phyloP scores from a whole-genome alignment of 2,329 filamentous ascomycete species.

The Aspergillus sp. region DNA sequence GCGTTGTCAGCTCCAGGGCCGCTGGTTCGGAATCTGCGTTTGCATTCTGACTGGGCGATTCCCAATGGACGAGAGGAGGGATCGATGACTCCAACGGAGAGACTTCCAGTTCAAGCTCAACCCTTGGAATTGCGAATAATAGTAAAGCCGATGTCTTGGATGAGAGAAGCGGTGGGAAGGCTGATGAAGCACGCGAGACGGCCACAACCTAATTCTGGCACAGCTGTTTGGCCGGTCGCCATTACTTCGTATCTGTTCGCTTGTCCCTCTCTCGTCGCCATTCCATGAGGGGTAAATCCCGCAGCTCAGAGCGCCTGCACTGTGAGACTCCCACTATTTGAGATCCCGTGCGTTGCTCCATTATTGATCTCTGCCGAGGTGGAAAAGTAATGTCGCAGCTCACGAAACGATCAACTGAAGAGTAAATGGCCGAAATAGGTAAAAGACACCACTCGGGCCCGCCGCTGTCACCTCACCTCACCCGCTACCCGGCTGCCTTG shows the following conservation, averaged over 20 bases:
- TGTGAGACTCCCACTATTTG: not conserved
- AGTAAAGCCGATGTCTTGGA: not conserved
- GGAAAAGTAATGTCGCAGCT: not conserved
- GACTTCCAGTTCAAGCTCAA: not conserved
- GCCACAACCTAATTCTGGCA: constrained; percentile 14
- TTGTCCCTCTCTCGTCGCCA: constrained; percentile 3
- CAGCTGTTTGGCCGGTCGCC: not conserved
- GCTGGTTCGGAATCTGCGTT: constrained; percentile 12
- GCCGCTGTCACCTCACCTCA: not conserved
- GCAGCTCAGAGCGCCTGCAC: not conserved
- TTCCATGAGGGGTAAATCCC: constrained; percentile 1
- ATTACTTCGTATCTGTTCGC: not conserved
- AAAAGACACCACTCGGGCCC: not conserved
- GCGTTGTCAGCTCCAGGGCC: constrained; percentile 15
- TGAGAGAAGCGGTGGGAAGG: constrained; percentile 7
- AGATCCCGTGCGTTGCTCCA: not conserved
- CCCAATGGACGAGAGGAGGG: not conserved
- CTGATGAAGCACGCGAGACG: constrained; percentile 15
- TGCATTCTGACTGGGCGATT: constrained; percentile 8
- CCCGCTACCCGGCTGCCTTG: not conserved
- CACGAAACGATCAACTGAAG: not conserved
- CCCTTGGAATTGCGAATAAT: not conserved
- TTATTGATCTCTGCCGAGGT: not conserved
- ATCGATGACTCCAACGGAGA: not conserved
- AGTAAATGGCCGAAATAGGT: not conserved